Conservation (phyloP, 305 asterid genomes). For the Solanum chacoense region DNA sequence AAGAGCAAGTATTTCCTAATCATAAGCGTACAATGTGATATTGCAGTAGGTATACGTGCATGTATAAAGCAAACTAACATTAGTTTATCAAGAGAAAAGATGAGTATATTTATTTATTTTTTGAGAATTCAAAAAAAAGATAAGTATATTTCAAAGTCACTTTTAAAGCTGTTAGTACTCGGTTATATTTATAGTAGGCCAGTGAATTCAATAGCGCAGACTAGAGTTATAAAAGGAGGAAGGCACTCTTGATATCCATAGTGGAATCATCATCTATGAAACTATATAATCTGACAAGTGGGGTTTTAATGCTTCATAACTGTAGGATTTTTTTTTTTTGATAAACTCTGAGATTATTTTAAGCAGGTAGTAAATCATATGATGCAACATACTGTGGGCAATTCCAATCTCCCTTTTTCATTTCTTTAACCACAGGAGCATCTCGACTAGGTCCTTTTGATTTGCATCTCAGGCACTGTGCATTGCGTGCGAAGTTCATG, state of each 20-base stretch:
- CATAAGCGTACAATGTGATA: not conserved
- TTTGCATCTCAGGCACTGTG: constrained; percentile 46
- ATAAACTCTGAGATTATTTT: not conserved
- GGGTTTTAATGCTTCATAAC: not conserved
- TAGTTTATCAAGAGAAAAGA: not conserved
- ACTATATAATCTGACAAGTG: not conserved
- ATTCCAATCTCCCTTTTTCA: constrained; percentile 82
- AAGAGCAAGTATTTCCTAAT: not conserved
- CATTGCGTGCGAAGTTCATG: constrained; percentile 62
- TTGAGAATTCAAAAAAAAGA: not conserved
- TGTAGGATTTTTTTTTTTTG: not conserved
- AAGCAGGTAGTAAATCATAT: not conserved
- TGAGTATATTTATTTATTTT: not conserved
- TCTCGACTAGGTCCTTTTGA: constrained; percentile 27
- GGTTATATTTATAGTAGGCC: not conserved
- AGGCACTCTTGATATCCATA: not conserved
- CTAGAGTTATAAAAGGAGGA: not conserved
- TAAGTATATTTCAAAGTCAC: not conserved
- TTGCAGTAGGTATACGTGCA: not conserved
- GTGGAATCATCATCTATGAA: not conserved
- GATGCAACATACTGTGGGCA: constrained; percentile 52
- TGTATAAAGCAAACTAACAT: not conserved
- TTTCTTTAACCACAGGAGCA: constrained; percentile 15
- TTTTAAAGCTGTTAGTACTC: not conserved
- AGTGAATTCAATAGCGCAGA: not conserved